Base-by-base conservation (phyloP, 805 yeast genomes). In the Isabelozyma heimii region DNA sequence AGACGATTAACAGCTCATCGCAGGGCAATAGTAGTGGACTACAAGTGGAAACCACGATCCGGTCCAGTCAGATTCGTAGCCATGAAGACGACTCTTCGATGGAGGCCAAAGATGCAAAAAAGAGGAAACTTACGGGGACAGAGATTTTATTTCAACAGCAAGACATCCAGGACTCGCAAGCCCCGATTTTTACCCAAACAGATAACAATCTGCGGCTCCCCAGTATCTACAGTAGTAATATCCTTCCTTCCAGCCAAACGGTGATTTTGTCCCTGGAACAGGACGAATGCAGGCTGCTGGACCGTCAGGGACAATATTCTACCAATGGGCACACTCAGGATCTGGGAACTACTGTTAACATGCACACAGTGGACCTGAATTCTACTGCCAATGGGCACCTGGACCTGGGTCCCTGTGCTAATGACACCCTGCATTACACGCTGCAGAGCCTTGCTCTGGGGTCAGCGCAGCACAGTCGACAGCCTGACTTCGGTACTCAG, bases 41-140 rank as follows among this genome's bases (percentile, higher is more conserved):
- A 40, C 40, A 46, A 16, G 43, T 51, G 17, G 45, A 42, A 26
- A 44, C 44, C 28, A 39, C 40, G 4, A 26, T 43, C 43, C 41
- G 27, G 37, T 42, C 24, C 39, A 5, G 15, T 50, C 51, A 45
- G 42, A 9, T 46, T 6, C 54, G 54, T 3, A 48, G 46, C 16
- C 44, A 45, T 9, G 7, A 50, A 8, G 56, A 47, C 16, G 57
- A 51, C 2, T 50, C 52, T 14, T 42, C 44, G 1, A 20, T 20
- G 24, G 24, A 20, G 6, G 24, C 24, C 24, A 20, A 20, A 4
- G 52, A 51, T 26, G 51, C 48, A 7, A 30, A 47, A 43, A 16
- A 40, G 38, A 28, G 24, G 26, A 28, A 26, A 24, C 20, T 30
- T 28, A 8, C 35, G 42, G 8, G 39, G 38, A 5, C 33, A 42